Base-by-base conservation (phyloP, 2,329 filamentous ascomycete species). In the Aphanocladium album region DNA sequence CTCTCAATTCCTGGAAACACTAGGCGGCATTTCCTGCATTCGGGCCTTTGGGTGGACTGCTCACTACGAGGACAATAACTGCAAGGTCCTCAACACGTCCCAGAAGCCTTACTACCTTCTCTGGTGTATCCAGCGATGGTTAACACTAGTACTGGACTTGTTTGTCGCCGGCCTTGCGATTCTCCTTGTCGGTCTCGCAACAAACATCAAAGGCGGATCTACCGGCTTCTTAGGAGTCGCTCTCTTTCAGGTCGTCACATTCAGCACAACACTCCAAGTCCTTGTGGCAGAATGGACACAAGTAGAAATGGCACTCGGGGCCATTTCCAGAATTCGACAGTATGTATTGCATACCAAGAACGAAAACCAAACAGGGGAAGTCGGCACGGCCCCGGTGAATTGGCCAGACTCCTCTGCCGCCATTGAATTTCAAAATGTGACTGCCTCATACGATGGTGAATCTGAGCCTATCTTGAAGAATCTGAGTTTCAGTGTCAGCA, bases 41-140 rank as follows among this genome's bases (percentile, higher is more conserved):
- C 72, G 76, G 1, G 75, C 76, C 0, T 72, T 74, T 17, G 68
- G 68, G 17, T 72, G 69, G 70, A 43, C 64, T 8, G 25, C 21
- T 0, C 35, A 65, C 2, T 71, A 67, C 27, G 59, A 61, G 16
- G 57, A 65, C 7, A 64, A 65, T 5, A 64, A 65, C 35, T 27
- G 25, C 37, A 47, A 39, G 35, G 63, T 62, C 55, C 71, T 83
- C 9, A 79, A 65, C 54, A 52, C 49, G 0, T 71, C 70, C 0
- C 70, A 72, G 39, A 62, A 66, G 19, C 70, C 70, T 0, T 70
- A 65, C 14, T 72, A 83, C 61, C 68, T 81, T 5, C 71, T 82
- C 11, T 77, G 73, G 59, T 75, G 76, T 23, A 76, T 82, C 14
- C 81, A 83, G 62, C 70, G 77, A 33, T 83, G 80, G 79, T 69